Base-by-base conservation (phyloP, 2,329 filamentous ascomycete species). In the Pseudomassariella vexata region DNA sequence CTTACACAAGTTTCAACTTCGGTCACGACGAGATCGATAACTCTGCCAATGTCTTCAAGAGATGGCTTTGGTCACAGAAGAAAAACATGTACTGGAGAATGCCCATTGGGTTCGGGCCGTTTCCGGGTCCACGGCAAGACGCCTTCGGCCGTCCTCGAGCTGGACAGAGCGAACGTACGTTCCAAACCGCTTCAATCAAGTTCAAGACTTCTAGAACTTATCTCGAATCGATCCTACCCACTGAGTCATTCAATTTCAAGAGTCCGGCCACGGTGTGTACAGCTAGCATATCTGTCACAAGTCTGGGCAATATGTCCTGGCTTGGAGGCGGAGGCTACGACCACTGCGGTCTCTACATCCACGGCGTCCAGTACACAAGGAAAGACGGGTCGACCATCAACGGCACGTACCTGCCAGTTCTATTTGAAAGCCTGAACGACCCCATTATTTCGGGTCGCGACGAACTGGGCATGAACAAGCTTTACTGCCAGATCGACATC, bases 401-500 rank as follows among this genome's bases (percentile, higher is more conserved):
- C 9, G 76, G 74, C 2, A 69, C 69, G 0, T 80, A 71, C 40
- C 48, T 80, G 22, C 66, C 73, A 0, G 56, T 79, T 0, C 52
- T 80, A 0, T 74, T 82, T 39, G 76, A 82, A 47, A 67, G 58
- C 30, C 48, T 74, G 2, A 57, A 74, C 0, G 77, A 82, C 39
- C 71, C 76, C 0, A 78, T 82, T 25, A 48, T 79, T 1, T 70
- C 68, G 4, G 75, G 73, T 0, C 57, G 74, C 2, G 76, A 80
- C 28, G 76, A 80, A 41, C 58, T 79, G 1, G 76, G 76, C 0
- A 74, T 79, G 65, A 73, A 73, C 1, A 80, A 79, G 52, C 40
- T 78, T 0, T 76, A 62, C 40, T 65, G 65, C n/a, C 55, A 65
- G 0, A 60, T 79, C 8, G 61, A 73, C 17, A 41, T 73, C 10